Evolutionary conservation across 2,329 filamentous ascomycete species (phyloP), one percentile per base, ranked within the genome.

Genomic region (Fusarium sp.): DNA sequence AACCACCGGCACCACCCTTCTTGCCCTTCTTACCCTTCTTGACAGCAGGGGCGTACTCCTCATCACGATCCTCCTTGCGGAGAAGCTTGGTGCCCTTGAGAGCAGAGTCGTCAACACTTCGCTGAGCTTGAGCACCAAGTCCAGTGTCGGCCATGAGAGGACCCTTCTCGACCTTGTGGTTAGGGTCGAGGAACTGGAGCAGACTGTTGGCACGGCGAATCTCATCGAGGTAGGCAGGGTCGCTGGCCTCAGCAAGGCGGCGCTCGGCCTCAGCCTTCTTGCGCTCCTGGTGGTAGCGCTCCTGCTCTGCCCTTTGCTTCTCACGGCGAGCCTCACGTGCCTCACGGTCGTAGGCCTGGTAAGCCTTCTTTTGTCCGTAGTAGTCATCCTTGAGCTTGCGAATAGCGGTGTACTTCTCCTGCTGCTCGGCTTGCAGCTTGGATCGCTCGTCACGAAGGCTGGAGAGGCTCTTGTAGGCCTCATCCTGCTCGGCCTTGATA

Each of bases 401-500:
- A 78, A 98, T 90, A 60, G 90, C 91, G 63, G 86, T 81, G 81
- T 90, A 98, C 81, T 95, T 97, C 78, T 92, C 90, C 81, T 97
- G 92, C 83, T 97, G 94, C 79, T 96, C 91, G 63, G 88, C 88
- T 76, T 97, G 92, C 55, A 96, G 88, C 84, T 91, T 93, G 79
- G 90, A 91, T 69, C 93, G 91, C 84, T 98, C 92, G 75, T 97
- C 95, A 60, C 93, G 91, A 69, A 98, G 90, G 60, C 87, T 82
- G 74, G 94, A 94, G 65, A 98, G 84, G 84, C 90, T 92, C 88
- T 97, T 97, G 88, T 92, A 97, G 38, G 91, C 93, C 73, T 91
- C 90, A 77, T 98, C 94, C 82, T 97, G 93, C 84, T 97, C 93
- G 49, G 91, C 92, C 85, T 97, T 97, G 84, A 99, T 93, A 65